These are phyloP conservation scores for Hippophae rhamnoides DNA, from an alignment of 306 rosid species.

Conservation along the genomic window DNA sequence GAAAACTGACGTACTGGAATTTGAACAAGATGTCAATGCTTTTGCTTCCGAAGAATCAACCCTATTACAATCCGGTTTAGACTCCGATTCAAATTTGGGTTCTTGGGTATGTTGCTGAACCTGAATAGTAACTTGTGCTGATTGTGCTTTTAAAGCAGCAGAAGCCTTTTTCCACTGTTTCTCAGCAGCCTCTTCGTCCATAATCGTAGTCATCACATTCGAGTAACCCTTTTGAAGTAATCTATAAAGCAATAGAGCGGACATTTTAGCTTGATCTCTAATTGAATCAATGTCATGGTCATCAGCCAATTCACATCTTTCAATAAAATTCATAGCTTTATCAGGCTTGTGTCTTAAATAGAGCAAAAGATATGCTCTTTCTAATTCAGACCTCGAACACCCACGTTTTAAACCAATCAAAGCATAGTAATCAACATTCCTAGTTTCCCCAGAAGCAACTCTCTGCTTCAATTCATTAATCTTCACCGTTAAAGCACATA, in stretches of 20 bases:
- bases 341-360: conserved; percentile 81
- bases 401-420: conserved; percentile 76
- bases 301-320: conserved; percentile 66
- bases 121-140: conserved; percentile 31
- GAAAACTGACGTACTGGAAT: conserved; percentile 15
- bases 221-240: conserved; percentile 85
- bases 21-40: conserved; percentile 18
- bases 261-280: conserved; percentile 71
- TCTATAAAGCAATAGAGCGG: conserved; percentile 61
- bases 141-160: conserved; percentile 43
- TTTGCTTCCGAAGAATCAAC: conserved; percentile 13
- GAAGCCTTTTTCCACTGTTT: conserved; percentile 52
- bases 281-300: conserved; percentile 64
- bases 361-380: conserved; percentile 65
- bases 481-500: conserved; percentile 48
- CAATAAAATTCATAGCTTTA: conserved; percentile 55
- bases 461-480: conserved; percentile 61
- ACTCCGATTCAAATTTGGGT: conserved; percentile 21
- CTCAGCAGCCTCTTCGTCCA: conserved; percentile 72
- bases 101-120: conserved; percentile 26
- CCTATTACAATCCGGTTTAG: conserved; percentile 6
- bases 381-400: conserved; percentile 80
- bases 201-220: conserved; percentile 41
- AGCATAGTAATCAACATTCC: conserved; percentile 68
- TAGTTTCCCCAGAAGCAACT: conserved; percentile 58